Percentiles rank a stretch among this genome's conserved stretches.
phyloP scores from a whole-genome alignment of 495 filamentous ascomycete species.

The Barbatosphaeria neglecta region DNA sequence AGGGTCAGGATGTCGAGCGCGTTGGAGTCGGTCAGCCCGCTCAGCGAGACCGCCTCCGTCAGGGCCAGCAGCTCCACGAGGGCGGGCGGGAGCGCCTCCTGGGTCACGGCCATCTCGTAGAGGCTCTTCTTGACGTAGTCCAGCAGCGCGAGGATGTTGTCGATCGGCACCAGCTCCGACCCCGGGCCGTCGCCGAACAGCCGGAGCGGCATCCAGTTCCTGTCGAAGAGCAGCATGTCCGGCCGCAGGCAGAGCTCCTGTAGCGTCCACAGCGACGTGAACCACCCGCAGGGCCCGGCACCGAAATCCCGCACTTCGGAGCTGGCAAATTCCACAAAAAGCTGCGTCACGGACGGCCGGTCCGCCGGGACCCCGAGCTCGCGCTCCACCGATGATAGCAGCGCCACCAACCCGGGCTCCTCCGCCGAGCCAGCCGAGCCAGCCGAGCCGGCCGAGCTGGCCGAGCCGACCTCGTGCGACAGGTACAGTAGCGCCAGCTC shows the following conservation, averaged over 20 bases:
- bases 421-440: too few relatives aligned
- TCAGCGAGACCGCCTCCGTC: neutral
- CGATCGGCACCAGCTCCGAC: neutral
- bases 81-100: neutral
- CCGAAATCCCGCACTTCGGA: too few relatives aligned
- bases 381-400: too few relatives aligned
- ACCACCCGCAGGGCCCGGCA: neutral
- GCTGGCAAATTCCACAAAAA: neutral
- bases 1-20: neutral
- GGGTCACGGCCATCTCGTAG: neutral
- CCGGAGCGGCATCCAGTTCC: neutral
- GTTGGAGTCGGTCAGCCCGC: neutral
- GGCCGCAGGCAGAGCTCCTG: neutral
- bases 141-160: neutral
- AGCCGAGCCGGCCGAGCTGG: too few relatives aligned
- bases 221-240: neutral
- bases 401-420: too few relatives aligned
- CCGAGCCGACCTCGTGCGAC: neutral
- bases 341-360: neutral
- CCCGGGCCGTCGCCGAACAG: too few relatives aligned
- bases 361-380: neutral
- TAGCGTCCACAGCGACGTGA: neutral
- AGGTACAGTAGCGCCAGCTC: neutral
- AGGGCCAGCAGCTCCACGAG: neutral
- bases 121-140: neutral